Conservation (phyloP, 768 basidiomycete species). For the Suillus cothurnatus region DNA sequence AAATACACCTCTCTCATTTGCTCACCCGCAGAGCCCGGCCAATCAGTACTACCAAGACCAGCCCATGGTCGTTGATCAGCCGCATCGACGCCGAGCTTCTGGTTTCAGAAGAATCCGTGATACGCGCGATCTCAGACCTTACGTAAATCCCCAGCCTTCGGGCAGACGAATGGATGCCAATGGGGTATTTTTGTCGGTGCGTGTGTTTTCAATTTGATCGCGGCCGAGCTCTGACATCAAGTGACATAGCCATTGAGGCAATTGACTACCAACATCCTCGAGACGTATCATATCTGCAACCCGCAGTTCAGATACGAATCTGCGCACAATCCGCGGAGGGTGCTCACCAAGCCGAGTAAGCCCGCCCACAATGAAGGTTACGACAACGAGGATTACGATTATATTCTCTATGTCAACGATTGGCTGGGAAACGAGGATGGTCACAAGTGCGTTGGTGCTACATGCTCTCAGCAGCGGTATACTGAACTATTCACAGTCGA, state of each 20-base stretch:
- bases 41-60: conserved; percentile 66
- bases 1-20: conserved; percentile 70
- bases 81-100: conserved; percentile 63
- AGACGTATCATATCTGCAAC: conserved; percentile 95
- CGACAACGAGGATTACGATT: conserved; percentile 99
- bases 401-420: conserved; percentile 99
- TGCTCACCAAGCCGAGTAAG: conserved; percentile 97
- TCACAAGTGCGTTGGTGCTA: conserved; percentile 71
- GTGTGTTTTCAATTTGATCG: conserved; percentile 32
- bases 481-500: conserved; percentile 44
- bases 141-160: conserved; percentile 58
- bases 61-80: conserved; percentile 70
- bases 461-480: conserved; percentile 6
- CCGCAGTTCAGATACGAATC: conserved; percentile 95
- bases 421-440: conserved; percentile 94
- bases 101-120: conserved; percentile 83
- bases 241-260: conserved; percentile 57
- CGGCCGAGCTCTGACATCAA: conserved; percentile 14
- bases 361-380: conserved; percentile 95
- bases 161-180: conserved; percentile 79
- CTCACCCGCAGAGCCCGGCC: conserved; percentile 52
- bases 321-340: conserved; percentile 91
- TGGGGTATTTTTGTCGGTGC: conserved; percentile 80
- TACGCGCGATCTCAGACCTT: conserved; percentile 75
- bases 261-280: conserved; percentile 83